phyloP scores from a whole-genome alignment of 2,329 filamentous ascomycete genomes.

The Madurella mycetomatis region DNA sequence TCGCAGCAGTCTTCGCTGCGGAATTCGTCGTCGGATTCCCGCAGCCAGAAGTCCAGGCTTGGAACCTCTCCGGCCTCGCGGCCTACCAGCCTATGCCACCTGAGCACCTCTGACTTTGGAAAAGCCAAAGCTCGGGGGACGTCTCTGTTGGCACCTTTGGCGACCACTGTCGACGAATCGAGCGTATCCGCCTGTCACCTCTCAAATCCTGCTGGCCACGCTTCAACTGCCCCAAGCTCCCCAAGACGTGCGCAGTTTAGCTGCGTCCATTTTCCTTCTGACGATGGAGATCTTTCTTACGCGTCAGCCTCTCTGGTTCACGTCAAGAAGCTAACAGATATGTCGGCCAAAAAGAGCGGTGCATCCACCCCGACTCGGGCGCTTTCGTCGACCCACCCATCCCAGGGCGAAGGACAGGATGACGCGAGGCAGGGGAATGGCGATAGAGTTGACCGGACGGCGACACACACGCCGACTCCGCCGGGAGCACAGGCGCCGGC shows the following conservation, averaged over 20 bases:
- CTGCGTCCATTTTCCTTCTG: slow-evolving; percentile 29
- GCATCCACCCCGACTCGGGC: slow-evolving; percentile 86
- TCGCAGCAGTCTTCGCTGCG: slow-evolving; percentile 46
- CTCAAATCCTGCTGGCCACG: slow-evolving; percentile 59
- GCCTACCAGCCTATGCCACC: slow-evolving; percentile 37
- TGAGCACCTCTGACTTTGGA: slow-evolving; percentile 42
- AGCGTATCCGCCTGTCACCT: slow-evolving; percentile 63
- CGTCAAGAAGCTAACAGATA: slow-evolving; percentile 85
- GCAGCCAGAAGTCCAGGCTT: slow-evolving; percentile 36
- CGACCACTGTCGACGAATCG: slow-evolving; percentile 59
- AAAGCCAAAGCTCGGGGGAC: slow-evolving; percentile 40
- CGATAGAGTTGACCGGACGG: slow-evolving; percentile 43
- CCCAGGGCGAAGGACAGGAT: slow-evolving; percentile 41
- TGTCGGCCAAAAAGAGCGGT: slow-evolving; percentile 79
- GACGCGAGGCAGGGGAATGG: slow-evolving; percentile 37
- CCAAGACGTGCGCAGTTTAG: slow-evolving; percentile 38
- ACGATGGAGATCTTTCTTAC: slow-evolving; percentile 37
- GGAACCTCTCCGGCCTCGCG: slow-evolving; percentile 32
- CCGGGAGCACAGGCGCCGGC: slow-evolving; percentile 60
- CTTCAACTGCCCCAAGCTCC: slow-evolving; percentile 49
- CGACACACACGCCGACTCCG: slow-evolving; percentile 50
- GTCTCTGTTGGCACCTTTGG: slow-evolving; percentile 54
- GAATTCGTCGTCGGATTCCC: slow-evolving; percentile 39
- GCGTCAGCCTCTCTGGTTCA: slow-evolving; percentile 62
- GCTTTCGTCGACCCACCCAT: slow-evolving; percentile 61